Percentiles rank a stretch among this genome's conserved stretches.
Evolutionary conservation across 495 filamentous ascomycete species (phyloP).

Genomic region (Penicillium canariense): DNA sequence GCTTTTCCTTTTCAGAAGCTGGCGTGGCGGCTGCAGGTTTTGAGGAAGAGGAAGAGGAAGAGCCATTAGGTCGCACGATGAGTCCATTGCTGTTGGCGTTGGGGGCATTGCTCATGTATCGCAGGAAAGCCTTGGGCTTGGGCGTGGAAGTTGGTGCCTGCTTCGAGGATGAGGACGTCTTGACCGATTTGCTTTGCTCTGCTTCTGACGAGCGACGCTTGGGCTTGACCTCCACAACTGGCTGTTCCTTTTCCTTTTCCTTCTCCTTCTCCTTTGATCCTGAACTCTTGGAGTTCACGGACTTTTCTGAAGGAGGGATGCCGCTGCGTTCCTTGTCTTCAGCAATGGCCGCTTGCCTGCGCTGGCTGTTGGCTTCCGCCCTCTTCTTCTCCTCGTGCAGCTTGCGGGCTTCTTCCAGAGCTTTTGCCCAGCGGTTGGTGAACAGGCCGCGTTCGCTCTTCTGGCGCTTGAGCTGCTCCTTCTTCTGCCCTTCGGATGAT

Average conservation of each 20-base stretch:
- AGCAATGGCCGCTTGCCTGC: conserved; percentile 17
- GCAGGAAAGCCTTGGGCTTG: conserved; percentile 32
- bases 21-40: too few species aligned
- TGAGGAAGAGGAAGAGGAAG: conserved; percentile 34
- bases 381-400: conserved; percentile 39
- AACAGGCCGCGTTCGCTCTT: conserved; percentile 38
- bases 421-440: conserved; percentile 40
- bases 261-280: not conserved
- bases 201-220: conserved; percentile 27
- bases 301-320: conserved; percentile 12
- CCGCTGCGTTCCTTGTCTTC: conserved; percentile 26
- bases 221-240: conserved; percentile 18
- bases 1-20: conserved; percentile 25
- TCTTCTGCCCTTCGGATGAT: conserved; percentile 37
- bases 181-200: conserved; percentile 18
- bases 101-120: conserved; percentile 41
- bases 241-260: conserved; percentile 18
- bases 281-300: conserved; percentile 16
- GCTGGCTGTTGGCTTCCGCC: conserved; percentile 15
- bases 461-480: conserved; percentile 28
- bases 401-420: conserved; percentile 39
- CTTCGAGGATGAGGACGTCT: conserved; percentile 30
- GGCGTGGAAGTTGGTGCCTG: conserved; percentile 23
- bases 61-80: conserved; percentile 35
- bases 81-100: conserved; percentile 34